phyloP scores from a whole-genome alignment of 148 eudicot genomes.

The Dianthus caryophyllus region DNA sequence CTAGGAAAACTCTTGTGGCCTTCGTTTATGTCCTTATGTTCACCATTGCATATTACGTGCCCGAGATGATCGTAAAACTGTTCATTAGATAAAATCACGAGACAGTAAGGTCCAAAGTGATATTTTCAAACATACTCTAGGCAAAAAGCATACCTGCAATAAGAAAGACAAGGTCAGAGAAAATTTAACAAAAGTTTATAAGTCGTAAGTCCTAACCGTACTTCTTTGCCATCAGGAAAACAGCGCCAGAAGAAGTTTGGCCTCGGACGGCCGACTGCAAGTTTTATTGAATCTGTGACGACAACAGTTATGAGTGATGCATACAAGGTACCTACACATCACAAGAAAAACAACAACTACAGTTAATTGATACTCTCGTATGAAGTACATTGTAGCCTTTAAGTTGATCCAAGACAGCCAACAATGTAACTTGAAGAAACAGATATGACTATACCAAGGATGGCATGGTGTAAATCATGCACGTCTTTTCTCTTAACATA shows the following conservation, averaged over 20 bases:
- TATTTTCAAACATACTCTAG: background rate
- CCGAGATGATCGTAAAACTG: constrained; percentile 41
- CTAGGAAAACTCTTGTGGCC: constrained; percentile 99
- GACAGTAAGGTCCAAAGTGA: background rate
- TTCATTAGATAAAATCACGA: background rate
- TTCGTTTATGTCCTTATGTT: constrained; percentile 54
- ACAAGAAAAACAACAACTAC: no score
- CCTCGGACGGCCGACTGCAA: constrained; percentile 87
- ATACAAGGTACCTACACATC: constrained; percentile 55
- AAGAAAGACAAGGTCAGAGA: background rate
- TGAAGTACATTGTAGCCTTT: background rate
- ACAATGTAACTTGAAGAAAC: background rate
- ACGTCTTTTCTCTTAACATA: constrained; percentile 58
- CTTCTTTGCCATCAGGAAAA: constrained; percentile 77
- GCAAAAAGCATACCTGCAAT: background rate
- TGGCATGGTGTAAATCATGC: constrained; percentile 77
- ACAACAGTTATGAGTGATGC: constrained; percentile 63
- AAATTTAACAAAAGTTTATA: background rate
- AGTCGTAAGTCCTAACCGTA: constrained; percentile 17
- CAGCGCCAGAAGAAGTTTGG: constrained; percentile 97
- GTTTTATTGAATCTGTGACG: constrained; percentile 79
- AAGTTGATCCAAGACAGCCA: background rate
- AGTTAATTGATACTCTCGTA: no score
- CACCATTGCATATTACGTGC: constrained; percentile 49
- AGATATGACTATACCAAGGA: constrained; percentile 42